Evolutionary conservation across 768 basidiomycete species (phyloP), one percentile per base, ranked within the genome.

Genomic region (Termitomyces eurrhizus): DNA sequence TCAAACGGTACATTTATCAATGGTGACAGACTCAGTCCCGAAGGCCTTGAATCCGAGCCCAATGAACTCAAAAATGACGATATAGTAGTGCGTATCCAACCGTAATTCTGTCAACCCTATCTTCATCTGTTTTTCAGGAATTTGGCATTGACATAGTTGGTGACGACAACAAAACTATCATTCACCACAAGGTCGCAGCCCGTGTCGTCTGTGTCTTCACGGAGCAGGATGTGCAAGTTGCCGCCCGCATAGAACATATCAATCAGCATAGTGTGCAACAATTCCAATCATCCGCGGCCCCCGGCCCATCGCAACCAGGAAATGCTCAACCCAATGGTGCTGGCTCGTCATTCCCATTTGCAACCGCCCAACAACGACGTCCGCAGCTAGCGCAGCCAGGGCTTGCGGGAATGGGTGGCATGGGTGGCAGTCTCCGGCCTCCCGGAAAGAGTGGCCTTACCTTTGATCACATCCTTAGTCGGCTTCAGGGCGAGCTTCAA

Each of bases 1-100:
- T 95, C 93, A 1, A 99, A 99, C 65, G 97, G 97, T 1, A 99
- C 97, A 7, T 99, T 98, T 72, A 95, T 99, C 72, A 98, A 99
- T 67, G 89, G 93, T 59, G 94, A 98, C 65, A 83, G 97, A 44
- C 86, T 98, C 52, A 93, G 90, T 64, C 81, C 82, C 4, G 96
- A 99, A 72, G 89, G 92, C 39, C 80, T 90, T 61, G 95, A 98
- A 76, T 93, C 90, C 0, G 92, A 95, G 24, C 93, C 95, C 0
- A 95, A 86, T 65, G 93, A 97, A 74, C 86, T 99, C 44, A 95
- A 98, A 76, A 89, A 86, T 52, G 95, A 96, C 70, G 95, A 98
- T 70, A 89, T 94, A 63, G 94, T 99, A 69, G 95, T 97, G 81
- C 63, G 94, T 80, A 35, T 14, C 64, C 3, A 13, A 41, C 52